Percentiles rank a stretch among this genome's conserved stretches.
Evolutionary conservation across 2,329 filamentous ascomycete genomes (phyloP).

Genomic region (Phaeosphaeria sp.): DNA sequence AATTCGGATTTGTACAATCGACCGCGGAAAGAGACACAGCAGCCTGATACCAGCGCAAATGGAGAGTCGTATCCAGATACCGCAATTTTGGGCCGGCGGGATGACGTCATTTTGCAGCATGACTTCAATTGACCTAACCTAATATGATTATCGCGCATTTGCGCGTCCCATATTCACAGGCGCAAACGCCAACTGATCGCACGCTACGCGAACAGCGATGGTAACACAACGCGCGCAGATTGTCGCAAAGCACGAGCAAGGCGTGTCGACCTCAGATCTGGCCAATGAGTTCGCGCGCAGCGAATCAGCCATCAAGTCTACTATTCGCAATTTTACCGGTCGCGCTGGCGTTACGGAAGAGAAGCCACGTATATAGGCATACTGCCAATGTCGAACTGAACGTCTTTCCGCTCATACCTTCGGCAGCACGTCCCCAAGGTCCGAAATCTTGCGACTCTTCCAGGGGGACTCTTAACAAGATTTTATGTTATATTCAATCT

Average conservation of each 20-base stretch:
- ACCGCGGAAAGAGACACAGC: background rate
- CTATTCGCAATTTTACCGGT: background rate
- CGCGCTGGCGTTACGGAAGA: background rate
- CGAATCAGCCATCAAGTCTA: background rate
- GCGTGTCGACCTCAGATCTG: background rate
- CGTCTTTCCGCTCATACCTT: too few relatives aligned
- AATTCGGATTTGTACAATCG: background rate
- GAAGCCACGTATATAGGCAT: too few relatives aligned
- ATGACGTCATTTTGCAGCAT: background rate
- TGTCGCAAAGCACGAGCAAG: background rate
- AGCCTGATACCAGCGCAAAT: background rate
- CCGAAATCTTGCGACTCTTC: too few relatives aligned
- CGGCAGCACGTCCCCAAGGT: too few relatives aligned
- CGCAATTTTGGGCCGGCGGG: background rate
- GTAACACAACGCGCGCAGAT: slow-evolving; percentile 52
- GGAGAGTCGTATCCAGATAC: background rate
- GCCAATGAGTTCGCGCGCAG: background rate
- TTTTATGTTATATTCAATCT: too few relatives aligned
- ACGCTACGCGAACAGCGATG: slow-evolving; percentile 76
- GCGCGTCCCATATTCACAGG: slow-evolving; percentile 72
- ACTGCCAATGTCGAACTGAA: too few relatives aligned
- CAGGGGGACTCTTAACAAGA: too few relatives aligned
- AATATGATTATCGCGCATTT: background rate
- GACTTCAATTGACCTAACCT: background rate
- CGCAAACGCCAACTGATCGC: slow-evolving; percentile 83